Conservation (phyloP, 2,329 filamentous ascomycete genomes). For the Tolypocladium nubicola region DNA sequence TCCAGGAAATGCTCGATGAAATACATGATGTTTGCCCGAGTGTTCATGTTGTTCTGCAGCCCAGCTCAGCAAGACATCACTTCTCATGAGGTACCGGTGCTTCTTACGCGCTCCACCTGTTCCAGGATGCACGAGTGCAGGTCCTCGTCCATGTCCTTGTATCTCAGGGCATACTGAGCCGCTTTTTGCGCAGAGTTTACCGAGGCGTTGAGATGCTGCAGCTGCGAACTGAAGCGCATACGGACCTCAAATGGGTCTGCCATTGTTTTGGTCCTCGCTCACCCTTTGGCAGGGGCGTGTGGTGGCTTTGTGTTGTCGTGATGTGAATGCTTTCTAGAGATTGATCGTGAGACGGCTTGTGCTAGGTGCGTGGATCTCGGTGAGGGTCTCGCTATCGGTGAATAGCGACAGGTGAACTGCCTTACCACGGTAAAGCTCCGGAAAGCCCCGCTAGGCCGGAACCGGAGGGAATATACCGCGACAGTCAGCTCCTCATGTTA, state of each 20-base stretch:
- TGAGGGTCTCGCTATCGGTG: slow-evolving; percentile 5
- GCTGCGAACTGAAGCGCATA: slow-evolving; percentile 86
- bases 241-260: slow-evolving; percentile 93
- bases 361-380: not conserved
- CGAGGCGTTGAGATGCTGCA: slow-evolving; percentile 85
- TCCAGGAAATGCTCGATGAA: slow-evolving; percentile 95
- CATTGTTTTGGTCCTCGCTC: slow-evolving; percentile 23
- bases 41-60: slow-evolving; percentile 82
- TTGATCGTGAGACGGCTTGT: not conserved
- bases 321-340: not conserved
- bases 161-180: slow-evolving; percentile 87
- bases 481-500: not conserved
- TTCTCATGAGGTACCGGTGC: too few relatives aligned
- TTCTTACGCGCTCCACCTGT: slow-evolving; percentile 67
- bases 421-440: slow-evolving; percentile 3
- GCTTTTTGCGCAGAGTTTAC: slow-evolving; percentile 84
- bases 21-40: slow-evolving; percentile 96
- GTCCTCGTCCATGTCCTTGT: slow-evolving; percentile 92
- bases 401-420: not conserved
- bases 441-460: not conserved
- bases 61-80: not conserved
- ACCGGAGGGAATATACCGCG: not conserved
- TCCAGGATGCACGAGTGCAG: slow-evolving; percentile 95
- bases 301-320: not conserved
- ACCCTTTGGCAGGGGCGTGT: not conserved